These are phyloP conservation scores for Eragrostis nindensis DNA, from an alignment of 176 grass and related monocot species.

Conservation along the genomic window DNA sequence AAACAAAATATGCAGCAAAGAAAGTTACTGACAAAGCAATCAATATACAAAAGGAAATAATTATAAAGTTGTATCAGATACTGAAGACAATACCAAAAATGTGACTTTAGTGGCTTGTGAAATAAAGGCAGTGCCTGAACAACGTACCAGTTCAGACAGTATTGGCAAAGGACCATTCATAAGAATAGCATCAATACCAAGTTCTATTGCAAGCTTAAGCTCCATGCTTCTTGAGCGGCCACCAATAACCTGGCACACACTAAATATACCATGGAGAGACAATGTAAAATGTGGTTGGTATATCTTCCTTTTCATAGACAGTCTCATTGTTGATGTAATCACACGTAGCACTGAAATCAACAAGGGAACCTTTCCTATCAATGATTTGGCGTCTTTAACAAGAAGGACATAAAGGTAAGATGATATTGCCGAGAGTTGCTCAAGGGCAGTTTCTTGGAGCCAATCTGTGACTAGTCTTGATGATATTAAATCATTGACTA, in stretches of 20 bases:
- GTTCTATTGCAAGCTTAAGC: slow-evolving; percentile 52
- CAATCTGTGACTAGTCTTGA: slow-evolving; percentile 66
- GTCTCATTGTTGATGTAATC: slow-evolving; percentile 73
- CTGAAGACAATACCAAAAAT: background rate
- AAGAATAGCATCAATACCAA: slow-evolving; percentile 69
- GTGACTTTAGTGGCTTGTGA: slow-evolving; percentile 17
- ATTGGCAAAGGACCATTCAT: slow-evolving; percentile 72
- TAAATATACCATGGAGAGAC: slow-evolving; percentile 70
- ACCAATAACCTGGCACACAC: slow-evolving; percentile 64
- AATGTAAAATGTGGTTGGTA: slow-evolving; percentile 90
- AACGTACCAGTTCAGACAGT: slow-evolving; percentile 66
- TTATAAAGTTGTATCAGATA: slow-evolving; percentile 4
- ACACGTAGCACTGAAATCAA: slow-evolving; percentile 70
- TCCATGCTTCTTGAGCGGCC: slow-evolving; percentile 56
- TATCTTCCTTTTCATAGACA: slow-evolving; percentile 95
- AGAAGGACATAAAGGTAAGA: slow-evolving; percentile 60
- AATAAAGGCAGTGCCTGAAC: slow-evolving; percentile 29
- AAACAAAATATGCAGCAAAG: background rate
- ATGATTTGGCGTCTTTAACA: slow-evolving; percentile 47
- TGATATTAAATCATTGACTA: slow-evolving; percentile 63
- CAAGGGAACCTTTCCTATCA: slow-evolving; percentile 61
- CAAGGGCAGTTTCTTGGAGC: slow-evolving; percentile 82
- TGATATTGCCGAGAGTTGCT: slow-evolving; percentile 76
- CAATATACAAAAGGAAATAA: slow-evolving; percentile 3
- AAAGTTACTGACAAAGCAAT: background rate